Conservation (phyloP, 1,284 basidiomycete species). For the Wallemia ichthyophaga region DNA sequence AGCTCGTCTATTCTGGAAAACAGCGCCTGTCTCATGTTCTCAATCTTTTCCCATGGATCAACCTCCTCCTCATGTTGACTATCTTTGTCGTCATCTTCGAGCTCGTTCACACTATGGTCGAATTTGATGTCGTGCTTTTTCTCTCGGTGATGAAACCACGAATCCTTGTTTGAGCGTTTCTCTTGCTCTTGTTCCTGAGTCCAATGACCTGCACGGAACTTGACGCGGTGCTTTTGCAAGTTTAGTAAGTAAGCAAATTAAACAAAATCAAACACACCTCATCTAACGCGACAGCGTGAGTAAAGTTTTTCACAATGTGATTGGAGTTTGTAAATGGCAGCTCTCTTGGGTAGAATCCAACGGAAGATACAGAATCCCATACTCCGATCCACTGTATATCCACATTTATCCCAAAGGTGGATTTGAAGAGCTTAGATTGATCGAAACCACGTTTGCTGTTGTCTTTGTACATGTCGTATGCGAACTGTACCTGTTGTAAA, state of each 20-base stretch:
- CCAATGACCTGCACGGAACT: constrained; percentile 26
- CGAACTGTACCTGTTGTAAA: constrained; percentile 11
- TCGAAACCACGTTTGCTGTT: constrained; percentile 6
- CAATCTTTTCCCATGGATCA: background rate
- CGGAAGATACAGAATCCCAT: constrained; percentile 30
- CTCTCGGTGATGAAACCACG: background rate
- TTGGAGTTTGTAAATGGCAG: constrained; percentile 33
- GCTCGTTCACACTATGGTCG: background rate
- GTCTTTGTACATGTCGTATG: constrained; percentile 12
- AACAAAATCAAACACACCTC: constrained; percentile 14
- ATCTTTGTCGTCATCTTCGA: background rate
- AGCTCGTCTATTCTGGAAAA: background rate
- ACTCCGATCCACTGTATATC: constrained; percentile 14
- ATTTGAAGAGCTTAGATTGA: constrained; percentile 7
- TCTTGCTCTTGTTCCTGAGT: background rate
- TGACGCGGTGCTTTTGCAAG: constrained; percentile 22
- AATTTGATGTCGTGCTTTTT: background rate
- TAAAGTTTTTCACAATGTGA: constrained; percentile 26
- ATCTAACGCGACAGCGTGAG: constrained; percentile 35
- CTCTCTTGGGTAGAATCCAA: constrained; percentile 25
- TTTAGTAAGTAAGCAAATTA: too few species aligned
- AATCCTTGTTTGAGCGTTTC: background rate
- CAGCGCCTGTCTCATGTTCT: background rate
- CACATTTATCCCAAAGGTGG: constrained; percentile 10
- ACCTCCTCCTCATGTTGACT: background rate